Percentiles rank a stretch among this genome's conserved stretches.
These are phyloP conservation scores for Ottelia alismoides DNA, from an alignment of 106 monocot genomes.

Conservation along the genomic window DNA sequence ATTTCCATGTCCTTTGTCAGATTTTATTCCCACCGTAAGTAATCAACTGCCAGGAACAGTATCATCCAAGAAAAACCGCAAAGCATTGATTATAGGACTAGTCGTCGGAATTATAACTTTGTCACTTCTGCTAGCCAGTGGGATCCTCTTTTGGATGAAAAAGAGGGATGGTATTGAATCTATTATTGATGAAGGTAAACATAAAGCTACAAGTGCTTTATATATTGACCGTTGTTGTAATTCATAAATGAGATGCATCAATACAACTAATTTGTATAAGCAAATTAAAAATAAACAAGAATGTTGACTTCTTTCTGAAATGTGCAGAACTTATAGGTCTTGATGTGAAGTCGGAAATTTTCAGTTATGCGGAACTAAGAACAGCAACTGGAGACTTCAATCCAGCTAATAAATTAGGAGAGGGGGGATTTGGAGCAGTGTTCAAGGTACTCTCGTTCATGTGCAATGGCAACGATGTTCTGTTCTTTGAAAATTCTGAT, in stretches of 20 bases:
- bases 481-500: no score
- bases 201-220: no score
- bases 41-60: neutral
- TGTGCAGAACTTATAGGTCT: neutral
- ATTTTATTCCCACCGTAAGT: slow-evolving; percentile 12
- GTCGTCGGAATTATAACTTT: neutral
- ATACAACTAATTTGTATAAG: no score
- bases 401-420: slow-evolving; percentile 6
- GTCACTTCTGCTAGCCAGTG: neutral
- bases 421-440: slow-evolving; percentile 14
- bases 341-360: neutral
- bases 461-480: no score
- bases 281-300: no score
- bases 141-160: neutral
- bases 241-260: no score
- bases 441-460: slow-evolving; percentile 1
- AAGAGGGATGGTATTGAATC: neutral
- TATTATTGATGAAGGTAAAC: slow-evolving; percentile 17
- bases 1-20: neutral
- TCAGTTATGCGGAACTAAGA: slow-evolving; percentile 8
- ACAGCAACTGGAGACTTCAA: slow-evolving; percentile 3
- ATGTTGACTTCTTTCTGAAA: no score
- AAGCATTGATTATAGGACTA: slow-evolving; percentile 1
- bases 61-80: neutral
- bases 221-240: no score